Evolutionary conservation across 1,139 yeast genomes (phyloP).

Genomic region (Candida anutae): DNA sequence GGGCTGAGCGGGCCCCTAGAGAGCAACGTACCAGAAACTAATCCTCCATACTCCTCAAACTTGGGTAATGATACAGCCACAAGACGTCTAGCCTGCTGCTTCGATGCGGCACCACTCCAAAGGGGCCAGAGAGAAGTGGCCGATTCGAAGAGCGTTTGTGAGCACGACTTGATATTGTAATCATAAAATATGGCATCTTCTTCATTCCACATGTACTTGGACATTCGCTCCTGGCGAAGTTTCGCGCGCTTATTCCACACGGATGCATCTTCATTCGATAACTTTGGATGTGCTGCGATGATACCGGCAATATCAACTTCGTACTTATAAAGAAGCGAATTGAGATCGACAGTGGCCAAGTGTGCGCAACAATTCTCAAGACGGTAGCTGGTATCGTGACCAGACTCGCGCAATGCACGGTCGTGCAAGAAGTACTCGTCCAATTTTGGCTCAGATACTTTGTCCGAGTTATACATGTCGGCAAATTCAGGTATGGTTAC

Average conservation of each 20-base stretch:
- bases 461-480: slow-evolving; percentile 57
- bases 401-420: slow-evolving; percentile 92
- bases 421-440: slow-evolving; percentile 90
- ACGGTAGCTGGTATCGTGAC: slow-evolving; percentile 91
- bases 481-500: slow-evolving; percentile 65
- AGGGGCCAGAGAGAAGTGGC: slow-evolving; percentile 92
- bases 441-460: slow-evolving; percentile 63
- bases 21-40: slow-evolving; percentile 75
- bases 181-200: slow-evolving; percentile 74
- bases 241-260: slow-evolving; percentile 57
- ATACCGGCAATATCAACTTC: slow-evolving; percentile 75
- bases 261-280: slow-evolving; percentile 40
- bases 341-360: slow-evolving; percentile 86
- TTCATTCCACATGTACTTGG: slow-evolving; percentile 81
- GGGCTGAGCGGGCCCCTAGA: slow-evolving; percentile 70
- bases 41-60: slow-evolving; percentile 83
- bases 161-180: slow-evolving; percentile 56
- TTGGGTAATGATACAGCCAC: slow-evolving; percentile 55
- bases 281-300: slow-evolving; percentile 45
- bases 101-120: slow-evolving; percentile 73
- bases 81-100: slow-evolving; percentile 63
- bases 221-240: slow-evolving; percentile 47
- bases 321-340: slow-evolving; percentile 80
- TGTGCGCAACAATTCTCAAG: slow-evolving; percentile 86
- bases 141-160: slow-evolving; percentile 66